Percentiles rank a stretch among this genome's conserved stretches.
Conservation (phyloP, 257 asterid species). For the Jasminum sambac region DNA sequence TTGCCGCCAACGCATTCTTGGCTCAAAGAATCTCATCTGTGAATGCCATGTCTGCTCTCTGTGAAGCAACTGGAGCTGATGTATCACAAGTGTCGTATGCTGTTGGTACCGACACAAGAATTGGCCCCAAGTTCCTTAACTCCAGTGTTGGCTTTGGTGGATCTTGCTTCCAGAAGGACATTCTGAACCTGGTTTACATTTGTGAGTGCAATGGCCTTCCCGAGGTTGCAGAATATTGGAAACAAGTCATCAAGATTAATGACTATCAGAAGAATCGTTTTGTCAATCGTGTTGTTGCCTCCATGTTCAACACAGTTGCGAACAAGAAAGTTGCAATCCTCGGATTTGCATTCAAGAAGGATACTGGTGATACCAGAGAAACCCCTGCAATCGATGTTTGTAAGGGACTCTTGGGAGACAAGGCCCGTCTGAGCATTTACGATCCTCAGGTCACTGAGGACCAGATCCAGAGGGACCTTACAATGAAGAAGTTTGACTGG, state of each 20-base stretch:
- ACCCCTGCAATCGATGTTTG: constrained; percentile 75
- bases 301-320: constrained; percentile 75
- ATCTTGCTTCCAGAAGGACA: constrained; percentile 74
- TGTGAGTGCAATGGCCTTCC: constrained; percentile 79
- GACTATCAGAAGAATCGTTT: constrained; percentile 71
- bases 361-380: constrained; percentile 70
- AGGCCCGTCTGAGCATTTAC: constrained; percentile 62
- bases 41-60: constrained; percentile 74
- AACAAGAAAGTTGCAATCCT: constrained; percentile 66
- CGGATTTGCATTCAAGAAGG: constrained; percentile 75
- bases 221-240: constrained; percentile 76
- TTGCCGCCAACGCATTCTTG: constrained; percentile 36
- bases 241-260: constrained; percentile 66
- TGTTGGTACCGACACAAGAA: constrained; percentile 66
- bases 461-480: constrained; percentile 65
- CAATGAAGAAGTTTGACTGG: constrained; percentile 74
- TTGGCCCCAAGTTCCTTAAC: constrained; percentile 65
- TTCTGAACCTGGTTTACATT: constrained; percentile 65
- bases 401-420: constrained; percentile 67
- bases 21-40: constrained; percentile 36
- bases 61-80: constrained; percentile 75
- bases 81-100: constrained; percentile 58
- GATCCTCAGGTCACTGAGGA: constrained; percentile 75
- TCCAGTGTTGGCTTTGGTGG: constrained; percentile 77
- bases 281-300: constrained; percentile 61